These are phyloP conservation scores for Penicillium fimorum DNA, from an alignment of 495 filamentous ascomycete species.

Conservation along the genomic window DNA sequence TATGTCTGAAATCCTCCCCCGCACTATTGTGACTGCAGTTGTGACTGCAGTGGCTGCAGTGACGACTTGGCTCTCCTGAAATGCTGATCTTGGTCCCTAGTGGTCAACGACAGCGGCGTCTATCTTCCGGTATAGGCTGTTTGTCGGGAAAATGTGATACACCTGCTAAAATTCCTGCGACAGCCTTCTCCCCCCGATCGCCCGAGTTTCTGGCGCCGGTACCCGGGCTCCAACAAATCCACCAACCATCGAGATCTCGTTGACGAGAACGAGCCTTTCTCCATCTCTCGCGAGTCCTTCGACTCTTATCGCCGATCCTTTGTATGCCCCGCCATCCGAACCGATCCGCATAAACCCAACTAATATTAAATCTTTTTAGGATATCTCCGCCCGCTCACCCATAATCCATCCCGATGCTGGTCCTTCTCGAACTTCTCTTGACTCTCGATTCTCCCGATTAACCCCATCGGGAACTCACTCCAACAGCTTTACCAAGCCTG, in stretches of 20 bases:
- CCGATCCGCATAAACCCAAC: neutral
- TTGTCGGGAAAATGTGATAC: constrained; percentile 1
- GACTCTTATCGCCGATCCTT: constrained; percentile 97
- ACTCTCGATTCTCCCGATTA: constrained; percentile 63
- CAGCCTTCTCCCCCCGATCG: constrained; percentile 91
- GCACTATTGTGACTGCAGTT: neutral
- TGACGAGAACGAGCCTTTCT: constrained; percentile 87
- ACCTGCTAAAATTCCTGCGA: constrained; percentile 18
- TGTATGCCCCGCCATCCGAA: constrained; percentile 50
- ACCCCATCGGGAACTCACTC: constrained; percentile 50
- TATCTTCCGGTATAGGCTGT: constrained; percentile 77
- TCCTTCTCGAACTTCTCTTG: constrained; percentile 72
- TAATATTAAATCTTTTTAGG: constrained; percentile 50
- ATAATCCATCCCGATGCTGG: constrained; percentile 55
- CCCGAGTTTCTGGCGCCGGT: constrained; percentile 77
- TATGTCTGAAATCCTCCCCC: constrained; percentile 40
- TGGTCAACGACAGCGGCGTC: constrained; percentile 94
- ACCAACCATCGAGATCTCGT: constrained; percentile 70
- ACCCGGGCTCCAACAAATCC: constrained; percentile 62
- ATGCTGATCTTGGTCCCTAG: constrained; percentile 42
- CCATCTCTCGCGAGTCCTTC: constrained; percentile 95
- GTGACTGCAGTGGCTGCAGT: neutral
- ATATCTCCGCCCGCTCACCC: constrained; percentile 88
- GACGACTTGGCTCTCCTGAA: neutral
- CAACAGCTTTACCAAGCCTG: constrained; percentile 51